Base-by-base conservation (phyloP, 1,284 basidiomycete genomes). In the Dichomitus squalens region DNA sequence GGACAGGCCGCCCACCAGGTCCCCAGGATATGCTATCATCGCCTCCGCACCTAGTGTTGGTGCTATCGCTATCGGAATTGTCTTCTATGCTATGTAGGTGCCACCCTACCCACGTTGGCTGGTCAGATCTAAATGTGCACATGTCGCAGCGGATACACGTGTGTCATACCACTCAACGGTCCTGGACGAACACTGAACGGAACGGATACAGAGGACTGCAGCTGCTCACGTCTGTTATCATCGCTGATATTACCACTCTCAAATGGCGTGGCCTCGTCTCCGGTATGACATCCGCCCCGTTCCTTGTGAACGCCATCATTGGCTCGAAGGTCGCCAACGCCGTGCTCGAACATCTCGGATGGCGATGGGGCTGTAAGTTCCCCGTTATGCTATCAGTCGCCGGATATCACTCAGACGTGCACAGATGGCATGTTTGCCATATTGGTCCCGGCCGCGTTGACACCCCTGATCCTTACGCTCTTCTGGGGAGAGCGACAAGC, bases 241-340 rank as follows among this genome's bases (percentile, higher is more conserved):
- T 90, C 55, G 91, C 91, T 18, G 92, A 94, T 67, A 86, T 90
- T 61, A 93, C 92, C 7, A 87, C 85, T 1, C 81, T 93, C 9
- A 80, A 85, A 68, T 93, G 89, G 87, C 82, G 92, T 57, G 90
- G 89, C 11, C 77, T 93, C 9, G 82, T 89, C 16, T 80, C 85
- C 3, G 80, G 80, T 8, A 71, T 89, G 20, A 80, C 84, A 23
- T 85, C 86, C 6, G 70, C 87, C 33, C 90, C 90, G 5, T 90
- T 88, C 74, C 75, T 90, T 61, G 74, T 90, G 72, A 80, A 84
- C 72, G 75, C 80, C 43, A 91, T 87, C 70, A 79, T 93, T 60
- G 84, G 87, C 3, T 82, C 88, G 6, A 89, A 90, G 66, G 83
- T 93, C 53, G 78, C 81, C 11, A 78, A 85, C 29, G 75, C 78